Evolutionary conservation across 2,329 filamentous ascomycete species (phyloP).

Genomic region (Clarireedia monteithiana): DNA sequence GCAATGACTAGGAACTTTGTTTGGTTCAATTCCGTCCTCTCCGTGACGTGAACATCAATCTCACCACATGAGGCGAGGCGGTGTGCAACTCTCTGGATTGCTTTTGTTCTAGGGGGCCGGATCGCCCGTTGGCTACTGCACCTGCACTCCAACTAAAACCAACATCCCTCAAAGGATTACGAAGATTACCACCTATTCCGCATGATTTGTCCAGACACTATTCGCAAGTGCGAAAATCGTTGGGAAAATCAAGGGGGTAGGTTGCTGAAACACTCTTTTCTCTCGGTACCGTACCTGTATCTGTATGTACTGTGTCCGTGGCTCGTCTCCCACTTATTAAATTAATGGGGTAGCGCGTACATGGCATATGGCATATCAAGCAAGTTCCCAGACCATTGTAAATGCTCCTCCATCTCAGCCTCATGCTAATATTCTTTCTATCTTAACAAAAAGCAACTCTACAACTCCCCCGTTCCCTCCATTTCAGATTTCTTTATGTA

Average conservation of each 20-base stretch:
- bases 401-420: constrained; percentile 3
- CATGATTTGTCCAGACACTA: constrained; percentile 6
- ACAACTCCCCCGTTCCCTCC: background rate
- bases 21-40: background rate
- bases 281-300: background rate
- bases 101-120: constrained; percentile 1
- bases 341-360: background rate
- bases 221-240: constrained; percentile 9
- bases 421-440: constrained; percentile 1
- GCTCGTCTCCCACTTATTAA: background rate
- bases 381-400: background rate
- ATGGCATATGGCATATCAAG: background rate
- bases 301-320: background rate
- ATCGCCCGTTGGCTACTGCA: constrained; percentile 6
- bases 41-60: background rate
- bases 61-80: constrained; percentile 5
- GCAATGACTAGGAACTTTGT: background rate
- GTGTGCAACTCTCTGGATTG: constrained; percentile 4
- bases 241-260: background rate
- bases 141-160: background rate
- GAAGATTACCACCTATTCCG: background rate
- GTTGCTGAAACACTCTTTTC: background rate
- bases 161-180: background rate
- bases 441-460: background rate
- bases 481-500: constrained; percentile 2